Evolutionary conservation across 805 yeast genomes (phyloP), one percentile per base, ranked within the genome.

Genomic region (Clavispora phyllophila): DNA sequence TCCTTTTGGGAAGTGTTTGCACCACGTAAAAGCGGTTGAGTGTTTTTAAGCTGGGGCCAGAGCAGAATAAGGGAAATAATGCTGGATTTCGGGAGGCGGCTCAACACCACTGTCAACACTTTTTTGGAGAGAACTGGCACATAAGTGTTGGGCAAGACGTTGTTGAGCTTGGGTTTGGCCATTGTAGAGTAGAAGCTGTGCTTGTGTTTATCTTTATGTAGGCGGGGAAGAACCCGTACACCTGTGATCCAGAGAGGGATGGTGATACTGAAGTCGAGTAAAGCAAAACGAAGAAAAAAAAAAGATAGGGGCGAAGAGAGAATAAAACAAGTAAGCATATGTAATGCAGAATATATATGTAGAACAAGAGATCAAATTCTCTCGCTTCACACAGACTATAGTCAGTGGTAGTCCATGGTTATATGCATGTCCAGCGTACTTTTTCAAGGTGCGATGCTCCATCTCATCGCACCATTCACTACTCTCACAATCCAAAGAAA

Each of bases 101-200:
- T 42, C 23, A 69, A 52, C 3, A 65, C 52, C 13, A 46, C 40
- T 1, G 44, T 43, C 14, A 60, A 44, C 3, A 55, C 50, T 24
- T 53, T 55, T 14, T 48, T 40, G 5, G 61, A 43, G 32, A 65
- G 40, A 15, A 60, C 60, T 2, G 75, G 75, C 3, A 62, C 55
- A 41, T 68, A 68, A 1, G 65, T 62, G 39, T 66, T 68, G 14
- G 73, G 73, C 20, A 70, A 51, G 10, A 65, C 61, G 50, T 69
- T 63, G 39, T 47, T 46, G 40, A 41, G 50, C 13, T 40, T 39
- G n/a, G 33, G 28, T 46, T 39, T 46, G 20, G 45, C 41, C 45
- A 36, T 38, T 32, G 33, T 23, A 36, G 33, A 19, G 36, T 20
- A 19, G 25, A 14, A 23, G 23, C 23, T 41, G 19, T 37, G 27